A percentile compares a stretch with the other conserved stretches of the same genome.
Conservation (phyloP, 1,284 basidiomycete species). For the Lentinus polychrous region DNA sequence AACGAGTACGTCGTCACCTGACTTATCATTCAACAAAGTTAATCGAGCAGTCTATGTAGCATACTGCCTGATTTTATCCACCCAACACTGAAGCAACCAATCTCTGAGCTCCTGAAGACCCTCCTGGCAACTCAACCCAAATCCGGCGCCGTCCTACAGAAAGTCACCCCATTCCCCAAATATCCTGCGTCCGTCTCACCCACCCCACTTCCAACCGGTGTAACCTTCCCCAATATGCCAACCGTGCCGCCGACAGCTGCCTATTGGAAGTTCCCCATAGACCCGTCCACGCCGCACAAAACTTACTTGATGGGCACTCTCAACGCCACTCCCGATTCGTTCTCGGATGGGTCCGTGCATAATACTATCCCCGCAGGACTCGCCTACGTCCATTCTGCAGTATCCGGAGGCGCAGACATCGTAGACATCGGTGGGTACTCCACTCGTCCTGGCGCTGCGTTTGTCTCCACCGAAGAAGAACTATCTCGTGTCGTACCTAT, state of each 20-base stretch:
- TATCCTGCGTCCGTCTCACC: conserved; percentile 30
- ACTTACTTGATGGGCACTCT: conserved; percentile 92
- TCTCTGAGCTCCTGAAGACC: conserved; percentile 41
- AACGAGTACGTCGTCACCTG: conserved; percentile 58
- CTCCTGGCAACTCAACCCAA: conserved; percentile 25
- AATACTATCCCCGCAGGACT: conserved; percentile 44
- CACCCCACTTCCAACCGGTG: conserved; percentile 3
- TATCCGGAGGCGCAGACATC: conserved; percentile 62
- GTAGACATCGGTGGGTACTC: conserved; percentile 95
- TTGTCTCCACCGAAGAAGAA: conserved; percentile 73
- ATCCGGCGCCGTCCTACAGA: conserved; percentile 42
- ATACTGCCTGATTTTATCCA: conserved; percentile 68
- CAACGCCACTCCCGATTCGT: conserved; percentile 95
- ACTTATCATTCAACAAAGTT: neutral
- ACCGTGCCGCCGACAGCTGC: conserved; percentile 42
- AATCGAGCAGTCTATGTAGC: conserved; percentile 29
- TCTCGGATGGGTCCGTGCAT: conserved; percentile 82
- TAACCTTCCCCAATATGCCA: conserved; percentile 7
- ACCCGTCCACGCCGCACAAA: conserved; percentile 21
- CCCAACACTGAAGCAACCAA: conserved; percentile 43
- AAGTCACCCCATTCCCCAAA: conserved; percentile 59
- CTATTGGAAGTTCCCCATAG: conserved; percentile 44
- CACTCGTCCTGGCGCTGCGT: conserved; percentile 73
- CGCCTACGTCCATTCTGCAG: conserved; percentile 38
- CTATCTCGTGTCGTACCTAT: conserved; percentile 68